Evolutionary conservation across 768 basidiomycete species (phyloP).

Genomic region (Pisolithus sp.): DNA sequence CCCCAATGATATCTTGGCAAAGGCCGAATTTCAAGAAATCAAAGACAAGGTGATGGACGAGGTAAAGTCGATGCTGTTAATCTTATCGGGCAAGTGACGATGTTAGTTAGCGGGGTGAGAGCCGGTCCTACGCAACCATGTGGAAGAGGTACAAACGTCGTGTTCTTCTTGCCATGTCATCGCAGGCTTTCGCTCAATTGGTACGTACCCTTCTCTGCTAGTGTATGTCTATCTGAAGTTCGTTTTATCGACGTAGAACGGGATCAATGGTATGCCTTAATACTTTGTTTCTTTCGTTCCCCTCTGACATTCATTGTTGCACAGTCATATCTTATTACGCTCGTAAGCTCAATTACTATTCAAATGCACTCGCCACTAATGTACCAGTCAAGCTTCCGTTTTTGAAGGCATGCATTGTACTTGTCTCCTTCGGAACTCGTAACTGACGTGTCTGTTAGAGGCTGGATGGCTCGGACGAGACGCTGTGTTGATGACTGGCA

Average conservation of each 20-base stretch:
- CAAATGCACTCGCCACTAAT: slow-evolving; percentile 6
- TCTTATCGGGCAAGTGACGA: background rate
- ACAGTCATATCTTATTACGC: slow-evolving; percentile 94
- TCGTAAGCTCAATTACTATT: slow-evolving; percentile 45
- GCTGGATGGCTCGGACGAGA: slow-evolving; percentile 94
- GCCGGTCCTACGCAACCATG: slow-evolving; percentile 70
- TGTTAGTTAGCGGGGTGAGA: slow-evolving; percentile 63
- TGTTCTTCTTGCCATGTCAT: slow-evolving; percentile 90
- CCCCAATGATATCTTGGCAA: slow-evolving; percentile 56
- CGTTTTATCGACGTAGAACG: slow-evolving; percentile 51
- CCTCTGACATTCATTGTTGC: slow-evolving; percentile 5
- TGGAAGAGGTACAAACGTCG: slow-evolving; percentile 84
- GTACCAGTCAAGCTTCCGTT: slow-evolving; percentile 57
- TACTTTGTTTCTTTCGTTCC: slow-evolving; percentile 1
- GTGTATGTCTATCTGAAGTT: slow-evolving; percentile 1
- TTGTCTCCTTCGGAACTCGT: background rate
- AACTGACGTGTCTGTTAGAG: slow-evolving; percentile 40
- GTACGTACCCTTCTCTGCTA: slow-evolving; percentile 39
- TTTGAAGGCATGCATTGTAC: slow-evolving; percentile 65
- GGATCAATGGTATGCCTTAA: slow-evolving; percentile 71
- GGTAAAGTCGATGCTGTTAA: slow-evolving; percentile 31
- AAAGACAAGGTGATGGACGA: slow-evolving; percentile 72
- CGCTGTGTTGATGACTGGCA: slow-evolving; percentile 93
- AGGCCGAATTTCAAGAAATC: slow-evolving; percentile 86
- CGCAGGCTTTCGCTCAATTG: slow-evolving; percentile 92